These are phyloP conservation scores for Rhododendron ovatum DNA, from an alignment of 148 eudicot genomes.

Conservation along the genomic window DNA sequence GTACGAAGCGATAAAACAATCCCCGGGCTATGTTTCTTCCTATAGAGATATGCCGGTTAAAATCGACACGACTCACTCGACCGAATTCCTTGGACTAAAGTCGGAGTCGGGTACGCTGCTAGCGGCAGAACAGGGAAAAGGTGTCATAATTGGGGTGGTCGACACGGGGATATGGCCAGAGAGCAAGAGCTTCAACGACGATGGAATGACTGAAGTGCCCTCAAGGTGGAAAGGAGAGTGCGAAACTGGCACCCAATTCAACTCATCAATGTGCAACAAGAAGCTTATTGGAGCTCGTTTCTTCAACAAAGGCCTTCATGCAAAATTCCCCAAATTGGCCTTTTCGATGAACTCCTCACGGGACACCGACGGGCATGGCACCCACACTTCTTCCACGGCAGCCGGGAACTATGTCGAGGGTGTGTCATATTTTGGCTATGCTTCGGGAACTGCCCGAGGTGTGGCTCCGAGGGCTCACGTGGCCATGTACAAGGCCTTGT, in stretches of 20 bases:
- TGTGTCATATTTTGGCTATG: neutral
- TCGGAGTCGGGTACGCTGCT: slow-evolving; percentile 38
- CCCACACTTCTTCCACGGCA: neutral
- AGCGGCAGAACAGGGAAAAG: slow-evolving; percentile 36
- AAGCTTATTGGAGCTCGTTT: slow-evolving; percentile 31
- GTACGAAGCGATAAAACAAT: slow-evolving; percentile 27
- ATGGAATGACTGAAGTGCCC: slow-evolving; percentile 38
- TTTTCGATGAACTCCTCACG: neutral
- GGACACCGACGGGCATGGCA: neutral
- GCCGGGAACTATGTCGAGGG: neutral
- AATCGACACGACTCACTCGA: slow-evolving; percentile 48
- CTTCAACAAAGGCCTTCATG: slow-evolving; percentile 51
- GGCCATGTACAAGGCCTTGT: slow-evolving; percentile 62
- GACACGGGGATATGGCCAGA: slow-evolving; percentile 66
- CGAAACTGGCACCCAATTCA: slow-evolving; percentile 34
- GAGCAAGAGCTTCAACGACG: slow-evolving; percentile 45
- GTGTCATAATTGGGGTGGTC: slow-evolving; percentile 40
- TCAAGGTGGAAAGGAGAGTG: slow-evolving; percentile 57
- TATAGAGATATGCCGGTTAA: slow-evolving; percentile 28
- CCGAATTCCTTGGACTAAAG: slow-evolving; percentile 45
- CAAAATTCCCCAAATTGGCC: slow-evolving; percentile 26
- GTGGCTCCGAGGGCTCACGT: slow-evolving; percentile 29
- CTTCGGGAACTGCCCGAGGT: neutral
- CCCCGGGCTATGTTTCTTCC: slow-evolving; percentile 37
- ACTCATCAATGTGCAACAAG: slow-evolving; percentile 38